phyloP scores from a whole-genome alignment of 2,329 filamentous ascomycete species.

The Cytospora piceae region DNA sequence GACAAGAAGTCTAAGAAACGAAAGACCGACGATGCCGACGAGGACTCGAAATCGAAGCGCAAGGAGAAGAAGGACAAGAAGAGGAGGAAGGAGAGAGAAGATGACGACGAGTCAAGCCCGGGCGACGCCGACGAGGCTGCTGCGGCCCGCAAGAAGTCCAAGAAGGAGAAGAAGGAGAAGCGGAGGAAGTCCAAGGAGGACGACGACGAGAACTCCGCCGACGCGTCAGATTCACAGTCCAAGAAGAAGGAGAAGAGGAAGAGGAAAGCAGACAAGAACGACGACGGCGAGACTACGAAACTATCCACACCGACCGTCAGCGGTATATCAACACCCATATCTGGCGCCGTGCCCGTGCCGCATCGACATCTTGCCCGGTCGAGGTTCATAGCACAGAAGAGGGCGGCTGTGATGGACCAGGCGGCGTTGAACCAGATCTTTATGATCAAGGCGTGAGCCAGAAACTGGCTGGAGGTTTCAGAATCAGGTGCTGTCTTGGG shows the following conservation, averaged over 20 bases:
- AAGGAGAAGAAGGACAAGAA: slow-evolving; percentile 51
- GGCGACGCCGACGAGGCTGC: slow-evolving; percentile 34
- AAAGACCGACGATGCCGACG: slow-evolving; percentile 48
- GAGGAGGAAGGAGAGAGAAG: slow-evolving; percentile 46
- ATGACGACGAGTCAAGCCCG: slow-evolving; percentile 36
- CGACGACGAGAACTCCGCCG: slow-evolving; percentile 36
- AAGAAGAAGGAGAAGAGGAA: slow-evolving; percentile 34
- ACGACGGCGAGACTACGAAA: slow-evolving; percentile 39
- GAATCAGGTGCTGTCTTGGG: neutral
- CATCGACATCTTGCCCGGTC: slow-evolving; percentile 76
- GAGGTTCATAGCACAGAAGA: slow-evolving; percentile 87
- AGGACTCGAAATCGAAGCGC: slow-evolving; percentile 50
- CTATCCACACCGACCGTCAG: slow-evolving; percentile 50
- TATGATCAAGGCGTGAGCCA: slow-evolving; percentile 60
- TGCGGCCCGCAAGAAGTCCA: slow-evolving; percentile 35
- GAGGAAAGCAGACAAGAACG: slow-evolving; percentile 32
- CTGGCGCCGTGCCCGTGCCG: slow-evolving; percentile 45
- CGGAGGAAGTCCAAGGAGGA: slow-evolving; percentile 44
- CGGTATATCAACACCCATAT: slow-evolving; percentile 36
- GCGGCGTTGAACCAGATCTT: slow-evolving; percentile 85
- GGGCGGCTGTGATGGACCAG: slow-evolving; percentile 77
- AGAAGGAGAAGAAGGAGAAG: slow-evolving; percentile 34
- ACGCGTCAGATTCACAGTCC: slow-evolving; percentile 23
- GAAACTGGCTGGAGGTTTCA: neutral
- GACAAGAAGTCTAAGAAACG: slow-evolving; percentile 55